A percentile compares a stretch with the other conserved stretches of the same genome.
phyloP scores from a whole-genome alignment of 2,329 filamentous ascomycete genomes.

The Calonectria naviculata region DNA sequence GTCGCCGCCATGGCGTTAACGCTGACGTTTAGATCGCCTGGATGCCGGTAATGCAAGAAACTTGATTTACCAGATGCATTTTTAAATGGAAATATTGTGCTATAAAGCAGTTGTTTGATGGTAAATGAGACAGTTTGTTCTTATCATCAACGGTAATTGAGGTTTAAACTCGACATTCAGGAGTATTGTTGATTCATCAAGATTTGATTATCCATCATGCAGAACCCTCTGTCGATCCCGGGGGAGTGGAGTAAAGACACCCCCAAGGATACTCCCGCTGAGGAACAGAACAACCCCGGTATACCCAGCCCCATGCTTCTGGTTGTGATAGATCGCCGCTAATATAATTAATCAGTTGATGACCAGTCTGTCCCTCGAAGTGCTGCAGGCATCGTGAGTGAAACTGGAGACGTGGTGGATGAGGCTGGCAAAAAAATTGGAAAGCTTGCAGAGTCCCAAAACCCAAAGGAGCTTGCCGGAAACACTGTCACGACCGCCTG shows the following conservation, averaged over 20 bases:
- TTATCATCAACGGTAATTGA: slow-evolving; percentile 20
- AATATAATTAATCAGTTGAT: slow-evolving; percentile 34
- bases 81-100: not conserved
- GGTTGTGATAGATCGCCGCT: not conserved
- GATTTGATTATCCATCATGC: slow-evolving; percentile 27
- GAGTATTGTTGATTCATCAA: not conserved
- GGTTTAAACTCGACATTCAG: not conserved
- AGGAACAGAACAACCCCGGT: slow-evolving; percentile 45
- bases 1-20: slow-evolving; percentile 26
- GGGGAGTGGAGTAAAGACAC: slow-evolving; percentile 46
- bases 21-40: slow-evolving; percentile 37
- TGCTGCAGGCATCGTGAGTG: slow-evolving; percentile 55
- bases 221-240: slow-evolving; percentile 42
- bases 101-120: not conserved
- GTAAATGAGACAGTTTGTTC: not conserved
- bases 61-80: slow-evolving; percentile 37
- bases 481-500: slow-evolving; percentile 51
- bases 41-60: slow-evolving; percentile 25
- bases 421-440: slow-evolving; percentile 56
- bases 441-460: slow-evolving; percentile 51
- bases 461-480: slow-evolving; percentile 54
- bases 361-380: slow-evolving; percentile 48
- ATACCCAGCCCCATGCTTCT: slow-evolving; percentile 20
- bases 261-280: slow-evolving; percentile 38
- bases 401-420: slow-evolving; percentile 58